Conservation (phyloP, 2,329 filamentous ascomycete species). For the Rutstroemia sydowiana region DNA sequence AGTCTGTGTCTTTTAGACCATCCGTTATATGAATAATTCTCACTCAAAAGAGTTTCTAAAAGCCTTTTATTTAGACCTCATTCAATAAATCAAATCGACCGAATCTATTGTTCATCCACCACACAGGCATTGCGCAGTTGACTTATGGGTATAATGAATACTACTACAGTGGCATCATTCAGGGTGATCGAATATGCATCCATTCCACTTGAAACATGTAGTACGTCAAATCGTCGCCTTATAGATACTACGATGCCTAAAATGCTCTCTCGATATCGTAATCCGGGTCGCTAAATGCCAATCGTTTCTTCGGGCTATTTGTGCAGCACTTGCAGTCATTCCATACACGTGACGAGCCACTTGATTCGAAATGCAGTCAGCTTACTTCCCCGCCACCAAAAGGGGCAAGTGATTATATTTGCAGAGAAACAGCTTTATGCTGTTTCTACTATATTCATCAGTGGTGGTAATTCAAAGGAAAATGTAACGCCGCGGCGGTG, state of each 20-base stretch:
- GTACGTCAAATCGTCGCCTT: not conserved
- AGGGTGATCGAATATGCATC: not conserved
- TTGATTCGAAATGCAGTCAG: constrained; percentile 3
- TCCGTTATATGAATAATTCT: too few relatives aligned
- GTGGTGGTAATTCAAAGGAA: not conserved
- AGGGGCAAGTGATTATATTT: not conserved
- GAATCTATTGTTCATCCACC: too few relatives aligned
- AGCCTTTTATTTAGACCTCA: too few relatives aligned
- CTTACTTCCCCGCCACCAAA: constrained; percentile 6
- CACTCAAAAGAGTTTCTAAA: too few relatives aligned
- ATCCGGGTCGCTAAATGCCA: not conserved
- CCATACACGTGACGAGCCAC: constrained; percentile 1
- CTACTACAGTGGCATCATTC: too few relatives aligned
- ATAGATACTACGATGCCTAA: not conserved
- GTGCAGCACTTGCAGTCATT: not conserved
- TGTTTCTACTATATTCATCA: not conserved
- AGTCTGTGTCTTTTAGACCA: too few relatives aligned
- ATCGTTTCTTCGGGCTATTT: not conserved
- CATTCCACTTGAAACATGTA: not conserved
- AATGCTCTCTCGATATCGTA: not conserved
- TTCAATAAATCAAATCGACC: too few relatives aligned
- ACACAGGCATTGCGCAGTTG: too few relatives aligned
- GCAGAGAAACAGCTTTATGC: not conserved
- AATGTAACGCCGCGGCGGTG: not conserved
- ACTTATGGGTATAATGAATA: too few relatives aligned